Evolutionary conservation across 2,329 filamentous ascomycete genomes (phyloP).

Genomic region (Aspergillus hortae): DNA sequence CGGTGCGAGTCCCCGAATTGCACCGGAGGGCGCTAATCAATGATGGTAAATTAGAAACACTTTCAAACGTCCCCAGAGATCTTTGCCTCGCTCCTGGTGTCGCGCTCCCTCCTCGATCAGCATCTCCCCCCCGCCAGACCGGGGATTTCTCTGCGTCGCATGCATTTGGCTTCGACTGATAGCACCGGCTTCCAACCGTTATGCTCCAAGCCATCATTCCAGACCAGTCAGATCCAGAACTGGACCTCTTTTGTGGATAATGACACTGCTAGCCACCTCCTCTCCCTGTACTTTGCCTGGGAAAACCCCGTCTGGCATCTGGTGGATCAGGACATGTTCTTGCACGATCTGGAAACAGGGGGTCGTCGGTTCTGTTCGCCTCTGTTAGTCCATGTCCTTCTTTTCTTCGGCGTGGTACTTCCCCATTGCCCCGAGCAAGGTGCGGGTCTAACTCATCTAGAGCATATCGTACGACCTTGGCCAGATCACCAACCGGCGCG

Average conservation of each 20-base stretch:
- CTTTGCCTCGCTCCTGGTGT: slow-evolving; percentile 10
- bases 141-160: slow-evolving; percentile 13
- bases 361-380: slow-evolving; percentile 17
- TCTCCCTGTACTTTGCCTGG: slow-evolving; percentile 24
- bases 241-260: slow-evolving; percentile 20
- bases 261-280: slow-evolving; percentile 20
- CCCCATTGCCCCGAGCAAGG: not conserved
- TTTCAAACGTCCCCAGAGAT: slow-evolving; percentile 10
- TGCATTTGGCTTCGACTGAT: slow-evolving; percentile 13
- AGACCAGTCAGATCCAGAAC: slow-evolving; percentile 12
- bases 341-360: slow-evolving; percentile 17
- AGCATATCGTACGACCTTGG: slow-evolving; percentile 21
- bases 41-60: slow-evolving; percentile 6
- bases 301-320: slow-evolving; percentile 24
- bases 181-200: slow-evolving; percentile 4
- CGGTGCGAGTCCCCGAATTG: slow-evolving; percentile 2
- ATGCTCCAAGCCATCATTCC: slow-evolving; percentile 9
- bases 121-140: slow-evolving; percentile 5
- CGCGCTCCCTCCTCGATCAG: slow-evolving; percentile 8
- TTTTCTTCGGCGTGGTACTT: slow-evolving; percentile 22
- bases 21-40: not conserved
- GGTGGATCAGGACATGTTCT: slow-evolving; percentile 18
- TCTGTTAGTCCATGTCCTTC: slow-evolving; percentile 16
- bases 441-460: slow-evolving; percentile 9
- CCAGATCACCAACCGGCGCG: slow-evolving; percentile 20